Conservation (phyloP, 1,284 basidiomycete species). For the Sparassis latifolia region DNA sequence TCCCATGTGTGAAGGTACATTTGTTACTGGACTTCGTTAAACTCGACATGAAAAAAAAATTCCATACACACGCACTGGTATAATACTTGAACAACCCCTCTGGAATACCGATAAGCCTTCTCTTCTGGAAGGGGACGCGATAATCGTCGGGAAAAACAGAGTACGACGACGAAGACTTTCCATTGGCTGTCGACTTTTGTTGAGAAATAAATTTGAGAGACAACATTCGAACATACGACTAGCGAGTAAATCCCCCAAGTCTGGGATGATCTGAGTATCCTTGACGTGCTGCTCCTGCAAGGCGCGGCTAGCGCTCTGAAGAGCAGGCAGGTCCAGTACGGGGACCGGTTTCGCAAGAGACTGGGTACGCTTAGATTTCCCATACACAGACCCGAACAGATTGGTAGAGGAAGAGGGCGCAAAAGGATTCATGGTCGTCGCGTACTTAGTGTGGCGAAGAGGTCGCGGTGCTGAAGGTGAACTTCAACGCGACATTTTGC, state of each 20-base stretch:
- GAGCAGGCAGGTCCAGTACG: conserved; percentile 50
- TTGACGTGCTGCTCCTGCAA: conserved; percentile 62
- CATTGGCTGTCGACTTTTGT: conserved; percentile 37
- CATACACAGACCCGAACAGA: conserved; percentile 11
- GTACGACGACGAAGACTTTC: conserved; percentile 67
- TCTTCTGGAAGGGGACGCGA: conserved; percentile 77
- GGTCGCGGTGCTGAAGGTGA: background rate
- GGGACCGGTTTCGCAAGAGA: conserved; percentile 26
- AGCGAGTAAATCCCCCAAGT: conserved; percentile 58
- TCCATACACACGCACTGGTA: conserved; percentile 46
- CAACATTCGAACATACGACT: conserved; percentile 36
- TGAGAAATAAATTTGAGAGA: conserved; percentile 6
- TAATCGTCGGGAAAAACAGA: conserved; percentile 72
- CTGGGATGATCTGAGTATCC: conserved; percentile 67
- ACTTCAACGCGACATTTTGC: background rate
- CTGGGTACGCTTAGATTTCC: conserved; percentile 13
- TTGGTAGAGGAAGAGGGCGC: conserved; percentile 13
- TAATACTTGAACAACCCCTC: conserved; percentile 79
- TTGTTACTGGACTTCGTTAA: conserved; percentile 38
- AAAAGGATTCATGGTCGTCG: conserved; percentile 9
- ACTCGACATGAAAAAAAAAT: background rate
- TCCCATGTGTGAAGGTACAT: conserved; percentile 72
- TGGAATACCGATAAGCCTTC: conserved; percentile 73
- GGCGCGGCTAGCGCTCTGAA: conserved; percentile 59
- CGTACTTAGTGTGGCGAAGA: background rate